Evolutionary conservation across 805 yeast species (phyloP).

Genomic region (Metschnikowia arizonensis): DNA sequence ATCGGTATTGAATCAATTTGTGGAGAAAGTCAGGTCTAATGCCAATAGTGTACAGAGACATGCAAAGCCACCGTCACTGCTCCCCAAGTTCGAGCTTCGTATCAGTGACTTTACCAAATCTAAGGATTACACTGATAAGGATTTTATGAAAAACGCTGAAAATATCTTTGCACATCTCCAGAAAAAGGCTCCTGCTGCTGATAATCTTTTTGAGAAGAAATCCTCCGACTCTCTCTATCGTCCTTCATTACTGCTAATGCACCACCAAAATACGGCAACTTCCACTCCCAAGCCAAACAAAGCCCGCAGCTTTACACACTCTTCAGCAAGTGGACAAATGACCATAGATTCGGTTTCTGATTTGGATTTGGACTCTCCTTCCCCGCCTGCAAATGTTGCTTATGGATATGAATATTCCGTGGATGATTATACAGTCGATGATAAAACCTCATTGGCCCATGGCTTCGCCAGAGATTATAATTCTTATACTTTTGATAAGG

Average conservation of each 20-base stretch:
- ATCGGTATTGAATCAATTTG: conserved; percentile 19
- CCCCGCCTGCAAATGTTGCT: conserved; percentile 16
- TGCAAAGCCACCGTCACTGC: conserved; percentile 3
- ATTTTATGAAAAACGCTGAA: conserved; percentile 37
- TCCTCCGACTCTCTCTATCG: conserved; percentile 6
- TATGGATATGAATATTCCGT: conserved; percentile 34
- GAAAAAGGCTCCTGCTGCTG: conserved; percentile 24
- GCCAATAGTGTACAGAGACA: conserved; percentile 16
- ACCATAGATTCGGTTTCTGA: conserved; percentile 1
- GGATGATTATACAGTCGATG: conserved; percentile 17
- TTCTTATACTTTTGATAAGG: conserved; percentile 34
- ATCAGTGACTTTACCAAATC: conserved; percentile 30
- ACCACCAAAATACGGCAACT: conserved; percentile 28
- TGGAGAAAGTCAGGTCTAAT: conserved; percentile 17
- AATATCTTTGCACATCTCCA: conserved; percentile 37
- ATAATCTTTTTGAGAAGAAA: conserved; percentile 4
- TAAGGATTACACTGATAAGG: conserved; percentile 33
- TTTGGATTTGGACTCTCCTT: conserved; percentile 6
- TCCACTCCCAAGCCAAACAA: conserved; percentile 36
- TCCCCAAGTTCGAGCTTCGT: conserved; percentile 19
- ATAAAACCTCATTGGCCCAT: neutral
- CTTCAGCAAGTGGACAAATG: conserved; percentile 1
- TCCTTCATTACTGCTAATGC: conserved; percentile 6
- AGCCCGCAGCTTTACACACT: conserved; percentile 7
- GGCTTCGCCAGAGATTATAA: neutral